A percentile compares a stretch with the other conserved stretches of the same genome.
These are phyloP conservation scores for Suillus variegatus DNA, from an alignment of 768 basidiomycete species.

Conservation along the genomic window DNA sequence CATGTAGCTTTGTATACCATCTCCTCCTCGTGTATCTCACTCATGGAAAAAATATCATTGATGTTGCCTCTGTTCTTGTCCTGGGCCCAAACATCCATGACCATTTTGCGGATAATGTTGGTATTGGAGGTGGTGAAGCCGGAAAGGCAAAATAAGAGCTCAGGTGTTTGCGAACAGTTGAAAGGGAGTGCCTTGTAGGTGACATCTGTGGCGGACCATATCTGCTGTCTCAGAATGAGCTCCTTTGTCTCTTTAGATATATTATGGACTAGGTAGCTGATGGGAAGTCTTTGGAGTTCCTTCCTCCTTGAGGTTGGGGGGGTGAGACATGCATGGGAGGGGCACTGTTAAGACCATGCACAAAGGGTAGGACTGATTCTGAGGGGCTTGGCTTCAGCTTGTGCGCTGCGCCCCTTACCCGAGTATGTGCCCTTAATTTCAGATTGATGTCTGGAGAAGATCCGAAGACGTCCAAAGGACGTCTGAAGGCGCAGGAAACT, in stretches of 20 bases:
- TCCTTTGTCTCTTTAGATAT: neutral
- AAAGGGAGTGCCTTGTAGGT: neutral
- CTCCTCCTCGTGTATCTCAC: neutral
- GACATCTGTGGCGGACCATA: neutral
- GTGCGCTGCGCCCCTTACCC: no score
- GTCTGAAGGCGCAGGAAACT: no score
- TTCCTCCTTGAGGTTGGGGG: neutral
- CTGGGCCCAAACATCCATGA: neutral
- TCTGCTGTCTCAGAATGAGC: neutral
- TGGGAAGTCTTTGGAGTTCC: neutral
- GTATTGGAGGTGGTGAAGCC: neutral
- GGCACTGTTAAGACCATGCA: no score
- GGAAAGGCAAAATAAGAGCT: neutral
- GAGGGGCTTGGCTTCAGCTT: no score
- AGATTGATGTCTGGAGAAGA: no score
- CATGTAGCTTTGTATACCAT: neutral
- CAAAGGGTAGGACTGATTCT: no score
- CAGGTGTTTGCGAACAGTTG: neutral
- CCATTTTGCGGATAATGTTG: neutral
- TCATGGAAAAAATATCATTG: neutral
- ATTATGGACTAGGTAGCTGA: neutral
- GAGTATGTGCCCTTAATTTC: no score
- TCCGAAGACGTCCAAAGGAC: no score
- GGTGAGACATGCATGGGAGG: neutral
- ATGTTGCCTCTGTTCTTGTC: neutral